phyloP scores from a whole-genome alignment of 73 alveolate species.

The Tetrahymena elliotti region DNA sequence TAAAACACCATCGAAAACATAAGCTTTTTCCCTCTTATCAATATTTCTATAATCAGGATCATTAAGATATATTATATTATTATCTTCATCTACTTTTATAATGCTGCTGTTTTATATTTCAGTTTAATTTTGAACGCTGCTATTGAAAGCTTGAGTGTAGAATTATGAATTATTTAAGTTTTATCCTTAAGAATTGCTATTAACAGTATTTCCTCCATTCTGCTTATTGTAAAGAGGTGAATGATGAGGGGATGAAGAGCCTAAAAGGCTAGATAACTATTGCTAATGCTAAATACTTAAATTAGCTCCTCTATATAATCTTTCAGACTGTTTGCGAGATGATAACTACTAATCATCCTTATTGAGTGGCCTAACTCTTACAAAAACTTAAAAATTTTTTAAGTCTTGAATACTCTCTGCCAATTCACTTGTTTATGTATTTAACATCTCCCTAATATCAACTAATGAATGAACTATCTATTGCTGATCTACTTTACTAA shows the following conservation, averaged over 20 bases:
- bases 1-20: not conserved
- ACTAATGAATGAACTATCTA: too few species aligned
- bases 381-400: not conserved
- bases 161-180: not conserved
- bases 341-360: not conserved
- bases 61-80: not conserved
- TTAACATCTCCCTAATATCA: not conserved
- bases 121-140: not conserved
- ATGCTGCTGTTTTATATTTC: not conserved
- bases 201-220: not conserved
- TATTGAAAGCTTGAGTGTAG: not conserved
- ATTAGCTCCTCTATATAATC: not conserved
- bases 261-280: not conserved
- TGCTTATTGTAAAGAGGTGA: not conserved
- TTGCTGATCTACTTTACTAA: not conserved
- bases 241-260: not conserved
- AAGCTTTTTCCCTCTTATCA: not conserved
- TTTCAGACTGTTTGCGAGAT: not conserved
- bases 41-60: not conserved
- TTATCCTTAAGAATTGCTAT: not conserved
- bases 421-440: not conserved
- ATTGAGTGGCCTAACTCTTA: not conserved
- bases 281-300: not conserved
- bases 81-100: not conserved
- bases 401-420: not conserved